Evolutionary conservation across 495 filamentous ascomycete species (phyloP), one percentile per base, ranked within the genome.

Genomic region (Podospora pseudoanserina): DNA sequence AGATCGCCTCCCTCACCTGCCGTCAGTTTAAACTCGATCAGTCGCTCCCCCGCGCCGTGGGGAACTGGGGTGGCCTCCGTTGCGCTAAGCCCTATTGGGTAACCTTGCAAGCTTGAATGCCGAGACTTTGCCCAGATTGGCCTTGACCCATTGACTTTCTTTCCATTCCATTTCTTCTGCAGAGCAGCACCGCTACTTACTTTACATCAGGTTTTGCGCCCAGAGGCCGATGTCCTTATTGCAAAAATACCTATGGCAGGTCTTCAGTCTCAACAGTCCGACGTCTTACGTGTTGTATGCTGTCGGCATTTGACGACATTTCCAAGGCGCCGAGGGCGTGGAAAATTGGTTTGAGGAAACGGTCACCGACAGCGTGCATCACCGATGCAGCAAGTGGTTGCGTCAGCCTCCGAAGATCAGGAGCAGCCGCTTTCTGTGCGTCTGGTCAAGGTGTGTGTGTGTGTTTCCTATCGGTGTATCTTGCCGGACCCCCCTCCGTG

Each of bases 1-100:
- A 49, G 39, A 49, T 49, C 39, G 39, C 39, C 65, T 3, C 34
- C 64, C 34, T 64, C 65, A 65, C 60, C 63, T 71, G 72, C 70
- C 67, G 72, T 73, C 60, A 68, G 68, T 67, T 71, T 74, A 70
- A 71, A 64, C 67, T 72, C 57, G 19, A 39, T 63, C 61, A n/a
- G 32, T 63, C 61, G 32, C 32, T 59, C 62, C 61, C 59, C n/a
- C 28, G 61, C 53, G 19, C 30, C 30, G 30, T 32, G 30, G 30
- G 30, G 30, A 32, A 32, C 4, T 67, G 60, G 64, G 60, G 57
- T 57, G 66, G 26, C 30, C 65, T 23, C 63, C 66, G 49, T 32
- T 34, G 58, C 65, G 11, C 59, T 28, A 63, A 55, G 57, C 74
- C 68, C 3, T 54, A 69, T 71, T 27, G 66, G 72, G 75, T 60